Evolutionary conservation across 176 grass and related monocot species (phyloP).

Genomic region (Melocanna baccifera): DNA sequence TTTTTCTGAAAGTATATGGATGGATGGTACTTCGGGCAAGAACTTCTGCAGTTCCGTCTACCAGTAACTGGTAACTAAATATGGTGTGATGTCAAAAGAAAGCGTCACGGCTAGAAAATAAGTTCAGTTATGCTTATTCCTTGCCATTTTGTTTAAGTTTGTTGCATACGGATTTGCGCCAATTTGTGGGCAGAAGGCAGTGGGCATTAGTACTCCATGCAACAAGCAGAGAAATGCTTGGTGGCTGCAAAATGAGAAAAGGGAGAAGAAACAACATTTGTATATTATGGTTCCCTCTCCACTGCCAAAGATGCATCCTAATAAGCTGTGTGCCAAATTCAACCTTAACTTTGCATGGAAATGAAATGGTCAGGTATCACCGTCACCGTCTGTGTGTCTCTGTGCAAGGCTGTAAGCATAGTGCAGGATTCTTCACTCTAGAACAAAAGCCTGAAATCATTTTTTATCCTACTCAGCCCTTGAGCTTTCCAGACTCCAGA

Average conservation of each 20-base stretch:
- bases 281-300: constrained; percentile 49
- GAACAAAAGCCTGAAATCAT: constrained; percentile 36
- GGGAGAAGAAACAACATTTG: constrained; percentile 1
- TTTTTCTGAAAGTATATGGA: constrained; percentile 25
- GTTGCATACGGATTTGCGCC: constrained; percentile 3
- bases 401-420: constrained; percentile 14
- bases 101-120: constrained; percentile 14
- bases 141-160: constrained; percentile 27
- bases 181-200: constrained; percentile 28
- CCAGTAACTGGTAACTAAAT: background rate
- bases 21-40: constrained; percentile 15
- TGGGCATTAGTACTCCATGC: constrained; percentile 21
- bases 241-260: constrained; percentile 14
- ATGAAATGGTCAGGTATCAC: constrained; percentile 27
- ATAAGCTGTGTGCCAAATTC: constrained; percentile 38
- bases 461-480: constrained; percentile 29
- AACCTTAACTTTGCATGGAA: constrained; percentile 23
- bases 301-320: constrained; percentile 49
- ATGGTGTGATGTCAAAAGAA: constrained; percentile 7
- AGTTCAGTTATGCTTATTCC: constrained; percentile 36
- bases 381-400: constrained; percentile 16
- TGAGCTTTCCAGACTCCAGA: constrained; percentile 37
- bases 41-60: background rate
- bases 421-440: constrained; percentile 37
- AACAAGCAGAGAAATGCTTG: constrained; percentile 13